Evolutionary conservation across 1,284 basidiomycete species (phyloP).

Genomic region (Ceratorhiza oryzae-sativae): DNA sequence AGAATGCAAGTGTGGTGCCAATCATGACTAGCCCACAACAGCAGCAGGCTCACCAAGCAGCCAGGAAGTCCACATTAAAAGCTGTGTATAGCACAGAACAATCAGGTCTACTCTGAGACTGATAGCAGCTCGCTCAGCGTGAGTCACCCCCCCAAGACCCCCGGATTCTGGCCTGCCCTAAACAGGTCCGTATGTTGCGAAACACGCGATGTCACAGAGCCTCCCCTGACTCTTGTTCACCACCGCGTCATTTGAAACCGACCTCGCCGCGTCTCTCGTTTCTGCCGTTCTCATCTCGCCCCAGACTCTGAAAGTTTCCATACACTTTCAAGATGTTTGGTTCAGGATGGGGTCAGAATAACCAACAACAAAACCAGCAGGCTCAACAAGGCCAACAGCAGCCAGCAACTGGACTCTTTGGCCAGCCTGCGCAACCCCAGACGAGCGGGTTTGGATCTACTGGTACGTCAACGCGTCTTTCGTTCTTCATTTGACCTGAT

Average conservation of each 20-base stretch:
- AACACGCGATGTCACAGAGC: slow-evolving; percentile 33
- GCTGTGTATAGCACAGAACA: background rate
- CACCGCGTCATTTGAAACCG: slow-evolving; percentile 32
- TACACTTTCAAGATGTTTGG: slow-evolving; percentile 38
- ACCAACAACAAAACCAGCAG: slow-evolving; percentile 58
- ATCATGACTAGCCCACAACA: background rate
- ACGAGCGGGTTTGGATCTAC: slow-evolving; percentile 30
- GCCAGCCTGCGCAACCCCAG: slow-evolving; percentile 42
- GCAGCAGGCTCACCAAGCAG: background rate
- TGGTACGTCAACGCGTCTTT: background rate
- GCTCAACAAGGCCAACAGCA: slow-evolving; percentile 42
- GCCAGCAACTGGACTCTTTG: slow-evolving; percentile 54
- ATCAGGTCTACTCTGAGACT: background rate
- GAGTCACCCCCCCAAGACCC: slow-evolving; percentile 26
- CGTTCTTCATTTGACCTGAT: background rate
- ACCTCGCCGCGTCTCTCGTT: background rate
- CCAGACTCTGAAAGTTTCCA: slow-evolving; percentile 25
- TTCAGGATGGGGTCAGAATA: slow-evolving; percentile 45
- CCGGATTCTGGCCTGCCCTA: slow-evolving; percentile 24
- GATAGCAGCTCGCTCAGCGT: background rate
- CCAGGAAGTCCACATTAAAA: background rate
- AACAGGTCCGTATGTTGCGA: slow-evolving; percentile 5
- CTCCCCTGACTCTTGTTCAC: slow-evolving; percentile 20
- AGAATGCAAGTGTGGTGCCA: background rate
- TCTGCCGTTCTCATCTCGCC: slow-evolving; percentile 11